Evolutionary conservation across 2,329 filamentous ascomycete species (phyloP).

Genomic region (Trichoderma atroviride): DNA sequence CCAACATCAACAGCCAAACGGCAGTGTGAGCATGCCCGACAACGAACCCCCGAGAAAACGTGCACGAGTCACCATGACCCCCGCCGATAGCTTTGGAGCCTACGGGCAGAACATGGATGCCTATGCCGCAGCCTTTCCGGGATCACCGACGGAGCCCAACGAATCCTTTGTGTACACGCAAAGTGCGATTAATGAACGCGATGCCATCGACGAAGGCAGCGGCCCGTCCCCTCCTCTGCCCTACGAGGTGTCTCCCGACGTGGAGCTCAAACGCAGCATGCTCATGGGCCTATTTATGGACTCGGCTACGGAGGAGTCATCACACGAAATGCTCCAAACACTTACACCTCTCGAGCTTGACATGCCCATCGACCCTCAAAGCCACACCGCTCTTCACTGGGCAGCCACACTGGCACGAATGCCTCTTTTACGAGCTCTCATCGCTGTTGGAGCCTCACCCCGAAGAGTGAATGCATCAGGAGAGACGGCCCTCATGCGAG

Average conservation of each 20-base stretch:
- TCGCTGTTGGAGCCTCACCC: constrained; percentile 83
- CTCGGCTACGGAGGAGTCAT: constrained; percentile 67
- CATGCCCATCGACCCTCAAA: constrained; percentile 85
- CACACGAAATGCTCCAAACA: constrained; percentile 73
- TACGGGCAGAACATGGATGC: constrained; percentile 53
- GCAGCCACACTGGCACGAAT: constrained; percentile 89
- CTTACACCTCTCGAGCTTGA: constrained; percentile 83
- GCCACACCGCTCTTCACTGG: constrained; percentile 93
- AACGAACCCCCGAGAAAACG: constrained; percentile 82
- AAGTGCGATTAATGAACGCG: constrained; percentile 47
- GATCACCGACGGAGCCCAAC: constrained; percentile 79
- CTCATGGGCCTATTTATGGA: constrained; percentile 85
- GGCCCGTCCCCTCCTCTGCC: constrained; percentile 67
- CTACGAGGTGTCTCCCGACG: constrained; percentile 62
- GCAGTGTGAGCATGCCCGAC: constrained; percentile 52
- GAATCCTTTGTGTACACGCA: constrained; percentile 75
- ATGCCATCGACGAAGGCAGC: constrained; percentile 53
- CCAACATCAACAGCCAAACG: constrained; percentile 39
- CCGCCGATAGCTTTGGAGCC: constrained; percentile 61
- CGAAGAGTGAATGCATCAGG: constrained; percentile 85
- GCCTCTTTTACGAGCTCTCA: constrained; percentile 76
- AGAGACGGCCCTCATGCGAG: constrained; percentile 90
- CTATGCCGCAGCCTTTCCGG: constrained; percentile 55
- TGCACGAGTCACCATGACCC: constrained; percentile 59
- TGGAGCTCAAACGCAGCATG: constrained; percentile 78